Base-by-base conservation (phyloP, 495 filamentous ascomycete species). In the Amorphotheca resinae region DNA sequence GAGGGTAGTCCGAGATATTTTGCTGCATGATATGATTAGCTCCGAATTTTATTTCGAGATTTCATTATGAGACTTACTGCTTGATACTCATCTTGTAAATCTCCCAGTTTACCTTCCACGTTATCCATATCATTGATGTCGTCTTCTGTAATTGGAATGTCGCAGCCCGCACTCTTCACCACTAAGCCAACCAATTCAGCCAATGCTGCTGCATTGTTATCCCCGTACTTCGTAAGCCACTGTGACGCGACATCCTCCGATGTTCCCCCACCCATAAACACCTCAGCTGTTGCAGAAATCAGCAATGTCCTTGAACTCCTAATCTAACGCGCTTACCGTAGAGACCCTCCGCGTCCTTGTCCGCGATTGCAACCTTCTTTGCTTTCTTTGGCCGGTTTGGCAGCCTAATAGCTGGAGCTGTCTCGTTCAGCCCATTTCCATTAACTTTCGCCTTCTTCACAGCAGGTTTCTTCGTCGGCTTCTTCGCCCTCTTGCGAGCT, bases 111-210 rank as follows among this genome's bases (percentile, higher is more conserved):
- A 42, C 74, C 72, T 1, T 79, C 70, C 30, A 71, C 76, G 55
- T 86, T 79, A 56, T 98, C 93, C 16, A 84, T 76, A 54, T 98
- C 91, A 40, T 76, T 74, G 33, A 91, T 82, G 55, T 95, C 84
- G 47, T 88, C 76, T 9, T 67, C 67, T 9, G 76, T 77, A 18
- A 96, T 72, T 42, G 78, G 68, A 21, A 80, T 63, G 18, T 84
- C 70, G 52, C 87, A 87, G 22, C 91, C 91, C 26, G 87, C 76
- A 41, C 80, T 81, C 55, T 79, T 74, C 3, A 98, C 66, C 16
- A 95, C 77, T 52, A 93, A 87, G 57, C 93, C 96, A 42, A 98
- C 72, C 48, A 98, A 62, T 30, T 93, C 84, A 9, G 77, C 74
- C 59, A 95, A 70, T 4, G 85, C 84, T 22, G 65, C 64, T 1